Conservation (phyloP, 129 eudicot genomes). For the Centrapalus pauciflorus region DNA sequence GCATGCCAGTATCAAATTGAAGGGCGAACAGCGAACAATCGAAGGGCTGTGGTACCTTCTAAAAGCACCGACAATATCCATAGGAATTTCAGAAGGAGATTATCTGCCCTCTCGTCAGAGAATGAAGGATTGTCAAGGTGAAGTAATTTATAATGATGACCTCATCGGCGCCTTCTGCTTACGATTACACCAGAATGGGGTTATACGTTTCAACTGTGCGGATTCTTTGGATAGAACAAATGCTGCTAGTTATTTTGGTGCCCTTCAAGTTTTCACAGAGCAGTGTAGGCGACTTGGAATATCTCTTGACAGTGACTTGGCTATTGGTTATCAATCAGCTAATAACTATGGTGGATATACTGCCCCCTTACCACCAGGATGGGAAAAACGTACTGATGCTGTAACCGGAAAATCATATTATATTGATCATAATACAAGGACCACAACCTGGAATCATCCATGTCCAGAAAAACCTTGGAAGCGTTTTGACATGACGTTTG, state of each 20-base stretch:
- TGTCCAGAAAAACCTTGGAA: slow-evolving; percentile 99
- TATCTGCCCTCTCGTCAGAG: slow-evolving; percentile 83
- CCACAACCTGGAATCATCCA: slow-evolving; percentile 98
- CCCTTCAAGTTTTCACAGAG: slow-evolving; percentile 93
- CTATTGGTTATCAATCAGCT: slow-evolving; percentile 61
- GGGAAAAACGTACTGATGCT: slow-evolving; percentile 95
- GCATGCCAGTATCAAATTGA: slow-evolving; percentile 86
- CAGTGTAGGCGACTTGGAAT: slow-evolving; percentile 93
- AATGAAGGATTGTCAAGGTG: slow-evolving; percentile 77
- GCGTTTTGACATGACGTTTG: slow-evolving; percentile 95
- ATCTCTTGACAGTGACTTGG: slow-evolving; percentile 89
- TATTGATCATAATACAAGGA: slow-evolving; percentile 95
- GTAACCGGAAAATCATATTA: slow-evolving; percentile 88
- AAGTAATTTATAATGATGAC: slow-evolving; percentile 68
- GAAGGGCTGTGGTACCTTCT: slow-evolving; percentile 89
- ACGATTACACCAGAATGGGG: slow-evolving; percentile 88
- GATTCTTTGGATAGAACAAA: slow-evolving; percentile 98
- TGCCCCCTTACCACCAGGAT: slow-evolving; percentile 94
- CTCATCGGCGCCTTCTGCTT: slow-evolving; percentile 77
- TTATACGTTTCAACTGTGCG: slow-evolving; percentile 93
- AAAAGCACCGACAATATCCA: slow-evolving; percentile 82
- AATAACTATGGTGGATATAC: slow-evolving; percentile 66
- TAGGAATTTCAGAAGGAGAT: slow-evolving; percentile 92
- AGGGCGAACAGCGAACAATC: slow-evolving; percentile 86
- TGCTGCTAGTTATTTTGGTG: slow-evolving; percentile 97